Conservation (phyloP, 2,329 filamentous ascomycete genomes). For the Penicillium glabrum region DNA sequence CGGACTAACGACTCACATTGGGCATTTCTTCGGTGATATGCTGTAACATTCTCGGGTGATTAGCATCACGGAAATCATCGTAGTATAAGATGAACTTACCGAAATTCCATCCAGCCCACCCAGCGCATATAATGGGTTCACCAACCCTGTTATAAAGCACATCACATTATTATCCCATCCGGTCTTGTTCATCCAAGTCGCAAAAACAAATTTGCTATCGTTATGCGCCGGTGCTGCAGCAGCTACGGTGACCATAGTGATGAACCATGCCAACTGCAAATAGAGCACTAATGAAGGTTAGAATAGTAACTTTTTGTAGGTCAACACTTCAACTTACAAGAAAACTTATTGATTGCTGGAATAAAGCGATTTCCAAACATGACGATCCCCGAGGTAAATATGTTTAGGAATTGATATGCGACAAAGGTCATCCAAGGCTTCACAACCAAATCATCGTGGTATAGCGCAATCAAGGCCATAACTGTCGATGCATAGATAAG, state of each 20-base stretch:
- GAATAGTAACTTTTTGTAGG: not conserved
- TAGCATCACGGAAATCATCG: not conserved
- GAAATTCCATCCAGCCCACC: slow-evolving; percentile 51
- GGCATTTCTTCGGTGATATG: slow-evolving; percentile 56
- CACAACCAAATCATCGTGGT: slow-evolving; percentile 41
- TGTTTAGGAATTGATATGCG: slow-evolving; percentile 39
- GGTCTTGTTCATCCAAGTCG: slow-evolving; percentile 54
- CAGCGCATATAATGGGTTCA: slow-evolving; percentile 51
- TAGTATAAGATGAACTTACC: slow-evolving; percentile 9
- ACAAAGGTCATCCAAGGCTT: slow-evolving; percentile 52
- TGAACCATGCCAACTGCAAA: slow-evolving; percentile 50
- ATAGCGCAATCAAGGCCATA: slow-evolving; percentile 46
- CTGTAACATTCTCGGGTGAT: slow-evolving; percentile 1
- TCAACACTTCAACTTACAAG: slow-evolving; percentile 24
- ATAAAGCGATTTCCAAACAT: slow-evolving; percentile 52
- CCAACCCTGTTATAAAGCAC: slow-evolving; percentile 52
- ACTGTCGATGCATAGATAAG: slow-evolving; percentile 45
- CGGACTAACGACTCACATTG: slow-evolving; percentile 37
- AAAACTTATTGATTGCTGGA: slow-evolving; percentile 47
- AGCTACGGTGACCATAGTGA: slow-evolving; percentile 50
- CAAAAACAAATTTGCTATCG: slow-evolving; percentile 51
- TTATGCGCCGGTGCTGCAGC: slow-evolving; percentile 49
- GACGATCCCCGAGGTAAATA: slow-evolving; percentile 46
- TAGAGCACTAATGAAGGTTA: slow-evolving; percentile 36
- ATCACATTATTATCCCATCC: slow-evolving; percentile 53